phyloP scores from a whole-genome alignment of 768 basidiomycete species.

The Podaxis carcinomalis region DNA sequence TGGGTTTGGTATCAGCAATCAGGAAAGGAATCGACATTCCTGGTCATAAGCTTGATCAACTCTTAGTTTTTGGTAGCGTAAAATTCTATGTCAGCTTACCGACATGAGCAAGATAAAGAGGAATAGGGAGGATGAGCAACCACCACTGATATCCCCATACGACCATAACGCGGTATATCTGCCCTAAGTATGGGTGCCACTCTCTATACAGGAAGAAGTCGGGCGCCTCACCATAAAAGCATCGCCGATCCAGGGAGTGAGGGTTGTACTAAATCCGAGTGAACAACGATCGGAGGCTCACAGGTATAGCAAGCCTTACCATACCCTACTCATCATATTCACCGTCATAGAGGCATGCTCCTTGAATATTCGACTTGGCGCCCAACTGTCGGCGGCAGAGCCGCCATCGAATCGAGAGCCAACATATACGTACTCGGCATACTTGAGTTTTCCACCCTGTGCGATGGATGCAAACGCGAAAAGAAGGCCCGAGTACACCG shows the following conservation, averaged over 20 bases:
- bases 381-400: neutral
- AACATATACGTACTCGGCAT: slow-evolving; percentile 27
- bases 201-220: neutral
- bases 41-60: slow-evolving; percentile 7
- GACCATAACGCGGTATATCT: slow-evolving; percentile 32
- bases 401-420: slow-evolving; percentile 12
- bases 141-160: slow-evolving; percentile 29
- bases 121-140: slow-evolving; percentile 22
- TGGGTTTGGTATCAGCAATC: slow-evolving; percentile 20
- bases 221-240: slow-evolving; percentile 26
- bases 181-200: neutral
- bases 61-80: neutral
- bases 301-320: slow-evolving; percentile 19
- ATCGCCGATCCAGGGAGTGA: slow-evolving; percentile 33
- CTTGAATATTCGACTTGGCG: slow-evolving; percentile 14
- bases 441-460: slow-evolving; percentile 26
- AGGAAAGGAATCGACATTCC: slow-evolving; percentile 31
- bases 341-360: slow-evolving; percentile 17
- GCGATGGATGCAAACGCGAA: slow-evolving; percentile 28
- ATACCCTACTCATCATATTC: slow-evolving; percentile 27
- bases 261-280: slow-evolving; percentile 18
- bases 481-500: slow-evolving; percentile 27
- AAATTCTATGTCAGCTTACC: slow-evolving; percentile 20
- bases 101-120: slow-evolving; percentile 28
- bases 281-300: neutral